A percentile compares a stretch with the other conserved stretches of the same genome.
Evolutionary conservation across 2,329 filamentous ascomycete genomes (phyloP).

Genomic region (Ilyonectria sp.): DNA sequence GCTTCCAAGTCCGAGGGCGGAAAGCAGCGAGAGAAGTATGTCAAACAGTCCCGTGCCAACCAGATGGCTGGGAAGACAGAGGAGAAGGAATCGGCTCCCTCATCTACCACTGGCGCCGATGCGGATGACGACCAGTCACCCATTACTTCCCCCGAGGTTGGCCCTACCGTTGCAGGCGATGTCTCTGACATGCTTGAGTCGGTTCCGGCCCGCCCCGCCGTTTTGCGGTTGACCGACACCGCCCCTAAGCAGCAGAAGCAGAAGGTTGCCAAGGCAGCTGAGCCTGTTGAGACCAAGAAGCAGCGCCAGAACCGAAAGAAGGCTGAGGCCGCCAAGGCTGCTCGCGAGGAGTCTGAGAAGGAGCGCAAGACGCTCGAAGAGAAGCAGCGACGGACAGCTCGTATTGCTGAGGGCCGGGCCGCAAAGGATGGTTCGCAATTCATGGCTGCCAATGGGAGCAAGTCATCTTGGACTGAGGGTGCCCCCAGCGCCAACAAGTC

Average conservation of each 20-base stretch:
- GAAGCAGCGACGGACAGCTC: slow-evolving; percentile 85
- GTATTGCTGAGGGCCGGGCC: slow-evolving; percentile 85
- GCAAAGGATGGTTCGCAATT: slow-evolving; percentile 84
- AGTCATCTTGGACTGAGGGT: slow-evolving; percentile 61
- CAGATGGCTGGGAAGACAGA: slow-evolving; percentile 62
- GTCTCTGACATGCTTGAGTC: slow-evolving; percentile 95
- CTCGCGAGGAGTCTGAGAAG: slow-evolving; percentile 83
- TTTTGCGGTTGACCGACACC: slow-evolving; percentile 83
- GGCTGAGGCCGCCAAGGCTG: slow-evolving; percentile 83
- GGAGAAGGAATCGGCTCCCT: slow-evolving; percentile 61
- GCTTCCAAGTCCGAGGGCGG: slow-evolving; percentile 66
- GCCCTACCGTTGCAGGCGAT: slow-evolving; percentile 73
- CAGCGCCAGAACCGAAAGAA: slow-evolving; percentile 94
- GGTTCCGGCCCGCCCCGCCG: slow-evolving; percentile 75
- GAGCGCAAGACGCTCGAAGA: slow-evolving; percentile 83
- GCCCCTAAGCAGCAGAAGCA: slow-evolving; percentile 74
- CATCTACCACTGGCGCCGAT: slow-evolving; percentile 81
- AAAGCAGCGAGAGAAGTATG: slow-evolving; percentile 77
- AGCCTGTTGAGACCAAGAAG: slow-evolving; percentile 90
- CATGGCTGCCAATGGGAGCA: slow-evolving; percentile 60
- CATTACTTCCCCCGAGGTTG: slow-evolving; percentile 74
- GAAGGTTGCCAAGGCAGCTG: slow-evolving; percentile 73
- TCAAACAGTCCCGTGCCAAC: slow-evolving; percentile 78
- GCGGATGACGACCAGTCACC: slow-evolving; percentile 87
- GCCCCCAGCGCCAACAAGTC: slow-evolving; percentile 53